Evolutionary conservation across 2,329 filamentous ascomycete species (phyloP).

Genomic region (Nemania sp.): DNA sequence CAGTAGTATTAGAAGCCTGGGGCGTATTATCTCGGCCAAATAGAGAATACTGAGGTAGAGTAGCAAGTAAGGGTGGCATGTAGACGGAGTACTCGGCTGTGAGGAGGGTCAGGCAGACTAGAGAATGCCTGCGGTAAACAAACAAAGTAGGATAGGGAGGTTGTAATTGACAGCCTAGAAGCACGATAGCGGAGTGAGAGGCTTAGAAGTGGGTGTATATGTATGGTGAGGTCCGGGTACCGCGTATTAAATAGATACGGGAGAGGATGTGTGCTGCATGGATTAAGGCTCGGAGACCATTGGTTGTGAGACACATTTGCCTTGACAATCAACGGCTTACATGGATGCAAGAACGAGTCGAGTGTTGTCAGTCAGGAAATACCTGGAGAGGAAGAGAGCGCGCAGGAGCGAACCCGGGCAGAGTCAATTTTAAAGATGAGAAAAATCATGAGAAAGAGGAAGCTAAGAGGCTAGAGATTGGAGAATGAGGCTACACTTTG

Average conservation of each 20-base stretch:
- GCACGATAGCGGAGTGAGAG: constrained; percentile 34
- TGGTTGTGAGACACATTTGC: constrained; percentile 4
- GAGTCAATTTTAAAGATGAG: background rate
- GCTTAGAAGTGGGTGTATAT: constrained; percentile 28
- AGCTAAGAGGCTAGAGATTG: background rate
- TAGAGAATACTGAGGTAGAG: constrained; percentile 48
- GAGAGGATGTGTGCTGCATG: constrained; percentile 14
- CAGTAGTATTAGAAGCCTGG: constrained; percentile 45
- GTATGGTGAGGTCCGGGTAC: constrained; percentile 9
- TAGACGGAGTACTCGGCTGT: constrained; percentile 31
- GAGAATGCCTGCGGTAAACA: background rate
- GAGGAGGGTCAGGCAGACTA: constrained; percentile 18
- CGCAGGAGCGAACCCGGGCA: background rate
- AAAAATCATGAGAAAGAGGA: background rate
- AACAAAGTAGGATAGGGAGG: background rate
- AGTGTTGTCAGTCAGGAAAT: background rate
- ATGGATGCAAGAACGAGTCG: background rate
- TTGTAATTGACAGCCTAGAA: constrained; percentile 19
- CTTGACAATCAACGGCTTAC: background rate
- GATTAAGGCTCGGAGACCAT: constrained; percentile 13
- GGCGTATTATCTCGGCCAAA: constrained; percentile 34
- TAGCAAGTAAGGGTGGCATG: constrained; percentile 54
- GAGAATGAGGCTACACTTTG: constrained; percentile 26
- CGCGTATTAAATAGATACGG: constrained; percentile 12
- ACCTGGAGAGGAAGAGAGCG: background rate